A percentile compares a stretch with the other conserved stretches of the same genome.
Conservation (phyloP, 129 eudicot genomes). For the Flaveria robusta region DNA sequence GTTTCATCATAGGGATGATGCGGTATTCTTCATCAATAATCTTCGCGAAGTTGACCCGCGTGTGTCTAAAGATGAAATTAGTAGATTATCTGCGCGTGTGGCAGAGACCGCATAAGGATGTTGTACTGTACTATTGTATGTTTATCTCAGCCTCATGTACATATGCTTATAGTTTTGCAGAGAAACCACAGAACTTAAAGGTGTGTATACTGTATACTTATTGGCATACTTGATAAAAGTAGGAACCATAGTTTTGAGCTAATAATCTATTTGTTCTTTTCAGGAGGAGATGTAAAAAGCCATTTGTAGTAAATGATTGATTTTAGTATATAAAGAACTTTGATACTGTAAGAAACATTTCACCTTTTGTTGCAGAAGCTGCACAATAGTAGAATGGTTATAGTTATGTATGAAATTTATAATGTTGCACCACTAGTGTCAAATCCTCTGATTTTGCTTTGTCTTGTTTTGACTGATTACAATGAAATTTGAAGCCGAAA, state of each 20-base stretch:
- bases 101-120: conserved; percentile 22
- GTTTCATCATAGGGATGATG: conserved; percentile 69
- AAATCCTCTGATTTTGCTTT: too few relatives aligned
- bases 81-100: conserved; percentile 49
- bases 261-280: conserved; percentile 23
- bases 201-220: conserved; percentile 37
- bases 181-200: conserved; percentile 23
- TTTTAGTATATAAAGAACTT: conserved; percentile 11
- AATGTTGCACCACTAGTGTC: too few relatives aligned
- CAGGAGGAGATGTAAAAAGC: conserved; percentile 41
- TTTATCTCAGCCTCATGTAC: conserved; percentile 23
- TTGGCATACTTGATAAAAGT: conserved; percentile 10
- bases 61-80: conserved; percentile 63
- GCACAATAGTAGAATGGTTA: not conserved
- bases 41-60: conserved; percentile 70
- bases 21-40: conserved; percentile 49
- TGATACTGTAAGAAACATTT: conserved; percentile 16
- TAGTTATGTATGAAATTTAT: not conserved
- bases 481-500: too few relatives aligned
- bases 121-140: conserved; percentile 1
- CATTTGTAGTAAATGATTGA: conserved; percentile 11
- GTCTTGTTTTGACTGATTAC: too few relatives aligned
- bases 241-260: conserved; percentile 17
- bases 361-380: conserved; percentile 17
- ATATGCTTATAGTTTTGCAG: conserved; percentile 29